Conservation (phyloP, 2,329 filamentous ascomycete genomes). For the Colletotrichum tamarilloi region DNA sequence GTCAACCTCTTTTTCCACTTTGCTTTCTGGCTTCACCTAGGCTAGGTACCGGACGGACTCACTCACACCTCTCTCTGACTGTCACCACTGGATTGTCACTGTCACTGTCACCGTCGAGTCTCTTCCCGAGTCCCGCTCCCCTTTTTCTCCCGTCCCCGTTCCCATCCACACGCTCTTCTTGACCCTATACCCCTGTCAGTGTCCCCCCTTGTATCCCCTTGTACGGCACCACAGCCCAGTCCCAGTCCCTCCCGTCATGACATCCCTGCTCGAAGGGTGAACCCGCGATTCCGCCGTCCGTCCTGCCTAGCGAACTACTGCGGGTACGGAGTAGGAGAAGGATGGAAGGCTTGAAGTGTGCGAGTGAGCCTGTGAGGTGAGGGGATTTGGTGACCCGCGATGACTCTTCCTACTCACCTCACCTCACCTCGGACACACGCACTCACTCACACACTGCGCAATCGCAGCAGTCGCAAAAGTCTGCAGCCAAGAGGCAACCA, state of each 20-base stretch:
- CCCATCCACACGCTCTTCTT: constrained; percentile 9
- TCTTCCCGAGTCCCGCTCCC: background rate
- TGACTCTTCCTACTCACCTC: constrained; percentile 12
- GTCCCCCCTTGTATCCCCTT: background rate
- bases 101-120: too few relatives aligned
- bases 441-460: background rate
- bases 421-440: background rate
- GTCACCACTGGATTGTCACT: too few relatives aligned
- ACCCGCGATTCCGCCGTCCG: constrained; percentile 9
- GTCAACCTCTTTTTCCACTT: constrained; percentile 33
- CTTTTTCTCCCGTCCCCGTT: background rate
- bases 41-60: background rate
- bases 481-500: constrained; percentile 17
- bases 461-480: background rate
- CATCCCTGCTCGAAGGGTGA: background rate
- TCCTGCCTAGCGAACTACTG: constrained; percentile 23
- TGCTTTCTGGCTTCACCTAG: background rate
- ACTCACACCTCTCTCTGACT: too few relatives aligned
- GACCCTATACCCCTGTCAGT: background rate
- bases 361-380: too few relatives aligned
- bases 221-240: constrained; percentile 1
- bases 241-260: background rate
- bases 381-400: background rate
- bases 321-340: background rate
- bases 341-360: too few relatives aligned